phyloP scores from a whole-genome alignment of 23 red algal species.

The Gracilaria caudata region DNA sequence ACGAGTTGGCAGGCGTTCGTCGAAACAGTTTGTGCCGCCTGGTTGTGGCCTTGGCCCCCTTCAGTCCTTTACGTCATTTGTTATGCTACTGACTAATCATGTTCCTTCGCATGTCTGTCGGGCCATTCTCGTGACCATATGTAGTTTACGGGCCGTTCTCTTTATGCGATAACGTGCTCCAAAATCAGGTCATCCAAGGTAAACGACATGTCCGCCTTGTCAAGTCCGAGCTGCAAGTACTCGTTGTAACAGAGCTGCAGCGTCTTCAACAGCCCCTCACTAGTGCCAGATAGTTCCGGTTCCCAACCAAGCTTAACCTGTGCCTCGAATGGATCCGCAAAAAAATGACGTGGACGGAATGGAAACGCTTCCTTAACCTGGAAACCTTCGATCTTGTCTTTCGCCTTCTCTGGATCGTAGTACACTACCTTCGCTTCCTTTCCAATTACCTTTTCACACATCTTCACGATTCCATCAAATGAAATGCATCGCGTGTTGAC shows the following conservation, averaged over 20 bases:
- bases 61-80: neutral
- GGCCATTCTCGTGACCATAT: neutral
- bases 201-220: conserved; percentile 56
- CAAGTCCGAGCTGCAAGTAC: conserved; percentile 43
- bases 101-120: neutral
- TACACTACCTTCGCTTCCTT: conserved; percentile 54
- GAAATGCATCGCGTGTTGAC: conserved; percentile 55
- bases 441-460: conserved; percentile 47
- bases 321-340: conserved; percentile 73
- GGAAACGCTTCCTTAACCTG: conserved; percentile 77
- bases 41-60: neutral
- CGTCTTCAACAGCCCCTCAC: conserved; percentile 29
- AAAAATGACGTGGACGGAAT: conserved; percentile 86
- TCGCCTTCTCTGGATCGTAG: conserved; percentile 56
- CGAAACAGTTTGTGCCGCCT: neutral
- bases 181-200: conserved; percentile 76
- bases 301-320: conserved; percentile 62
- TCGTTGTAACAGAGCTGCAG: conserved; percentile 55
- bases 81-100: neutral
- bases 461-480: conserved; percentile 48
- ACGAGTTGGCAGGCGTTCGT: neutral
- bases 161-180: conserved; percentile 14
- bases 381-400: conserved; percentile 50
- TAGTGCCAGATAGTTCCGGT: conserved; percentile 29
- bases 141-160: neutral